Evolutionary conservation across 805 yeast genomes (phyloP).

Genomic region (Wickerhamomyces strasburgensis): DNA sequence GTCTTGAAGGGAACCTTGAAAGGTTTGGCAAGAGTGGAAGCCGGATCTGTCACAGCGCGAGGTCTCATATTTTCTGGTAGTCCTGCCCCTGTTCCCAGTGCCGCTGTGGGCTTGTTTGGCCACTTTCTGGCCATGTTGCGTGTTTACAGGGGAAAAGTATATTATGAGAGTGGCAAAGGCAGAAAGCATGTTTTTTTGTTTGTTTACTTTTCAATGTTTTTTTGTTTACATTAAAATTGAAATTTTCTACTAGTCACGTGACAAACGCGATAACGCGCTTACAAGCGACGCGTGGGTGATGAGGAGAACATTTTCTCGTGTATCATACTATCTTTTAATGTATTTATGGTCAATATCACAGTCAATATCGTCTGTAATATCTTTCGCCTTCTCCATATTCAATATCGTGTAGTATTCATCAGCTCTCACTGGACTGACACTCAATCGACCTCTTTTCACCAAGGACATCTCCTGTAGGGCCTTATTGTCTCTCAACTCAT

Average conservation of each 20-base stretch:
- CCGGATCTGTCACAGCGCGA: slow-evolving; percentile 47
- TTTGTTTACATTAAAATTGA: slow-evolving; percentile 3
- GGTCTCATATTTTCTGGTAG: slow-evolving; percentile 53
- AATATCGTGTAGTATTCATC: slow-evolving; percentile 38
- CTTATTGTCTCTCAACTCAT: slow-evolving; percentile 32
- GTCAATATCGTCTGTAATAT: slow-evolving; percentile 28
- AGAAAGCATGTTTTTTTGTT: background rate
- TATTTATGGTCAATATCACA: slow-evolving; percentile 19
- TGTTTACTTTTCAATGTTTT: slow-evolving; percentile 5
- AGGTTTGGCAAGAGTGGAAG: slow-evolving; percentile 53
- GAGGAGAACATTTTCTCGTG: background rate
- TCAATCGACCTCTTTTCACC: slow-evolving; percentile 44
- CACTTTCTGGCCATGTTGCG: slow-evolving; percentile 31
- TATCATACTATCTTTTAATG: background rate
- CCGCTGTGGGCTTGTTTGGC: slow-evolving; percentile 40
- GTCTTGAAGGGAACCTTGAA: slow-evolving; percentile 58
- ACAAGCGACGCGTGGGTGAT: background rate
- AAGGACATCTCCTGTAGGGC: slow-evolving; percentile 38
- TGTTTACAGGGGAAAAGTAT: background rate
- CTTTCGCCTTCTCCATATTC: slow-evolving; percentile 29
- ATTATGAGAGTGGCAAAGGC: background rate
- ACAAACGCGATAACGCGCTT: slow-evolving; percentile 3
- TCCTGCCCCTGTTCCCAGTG: slow-evolving; percentile 68
- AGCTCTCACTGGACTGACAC: slow-evolving; percentile 45
- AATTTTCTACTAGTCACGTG: slow-evolving; percentile 2